Base-by-base conservation (phyloP, 768 basidiomycete species). In the Suillus bovinus region DNA sequence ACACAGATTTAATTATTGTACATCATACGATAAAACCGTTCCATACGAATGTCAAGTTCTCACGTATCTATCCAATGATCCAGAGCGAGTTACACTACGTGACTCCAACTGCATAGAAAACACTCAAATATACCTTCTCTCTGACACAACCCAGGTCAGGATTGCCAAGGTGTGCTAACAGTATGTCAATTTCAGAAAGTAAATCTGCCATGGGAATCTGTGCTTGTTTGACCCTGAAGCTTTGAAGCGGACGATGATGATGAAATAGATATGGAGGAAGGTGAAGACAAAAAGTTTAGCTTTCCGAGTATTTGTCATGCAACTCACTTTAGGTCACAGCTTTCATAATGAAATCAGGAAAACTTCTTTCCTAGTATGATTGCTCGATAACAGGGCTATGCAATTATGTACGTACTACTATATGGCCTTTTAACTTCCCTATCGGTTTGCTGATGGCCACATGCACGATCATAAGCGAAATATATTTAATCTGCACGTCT, bases 71-170 rank as follows among this genome's bases (percentile, higher is more conserved):
- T 80, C 79, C 22, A 63, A 65, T 57, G 70, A 67, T 38, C 41
- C 64, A 10, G 62, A 60, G 4, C 65, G 61, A 38, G 63, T 71
- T 10, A 67, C 78, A 8, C 78, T 91, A 39, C 7, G 33, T 33
- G 31, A 31, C 33, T 86, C 84, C 17, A 80, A 84, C 63, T 84
- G 91, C n/a, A 92, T 93, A 49, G 83, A 90, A 50, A 83, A 68
- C 56, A 82, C 82, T 54, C 91, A 89, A 74, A 84, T 91, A 20
- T 94, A 93, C 76, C 74, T 92, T 33, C 82, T 92, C 64, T 81
- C 87, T 58, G 91, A 93, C 68, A 78, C 88, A 38, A 77, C 82
- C 20, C 79, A 82, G 63, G 75, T 80, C 65, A 84, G 81, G 63
- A 79, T 76, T 67, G 84, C 83, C 74, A 93, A 93, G 89, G 91